These are phyloP conservation scores for Globisporangium cederbergense DNA, from an alignment of 352 stramenopile genomes.

Conservation along the genomic window DNA sequence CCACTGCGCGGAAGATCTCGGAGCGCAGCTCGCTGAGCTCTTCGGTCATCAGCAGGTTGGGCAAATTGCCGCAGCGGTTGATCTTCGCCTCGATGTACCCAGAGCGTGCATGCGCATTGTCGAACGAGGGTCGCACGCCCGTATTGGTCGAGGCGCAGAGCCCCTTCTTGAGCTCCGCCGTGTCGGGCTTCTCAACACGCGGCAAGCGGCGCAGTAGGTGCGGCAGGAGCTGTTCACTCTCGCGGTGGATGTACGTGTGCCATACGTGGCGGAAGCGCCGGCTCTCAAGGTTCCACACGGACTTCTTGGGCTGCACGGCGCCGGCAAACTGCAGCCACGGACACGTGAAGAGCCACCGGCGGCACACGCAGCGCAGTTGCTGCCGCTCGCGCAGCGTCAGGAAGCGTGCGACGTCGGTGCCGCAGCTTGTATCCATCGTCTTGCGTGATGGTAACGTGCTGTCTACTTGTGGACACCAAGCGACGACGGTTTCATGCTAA, in stretches of 20 bases:
- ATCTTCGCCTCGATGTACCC: slow-evolving; percentile 70
- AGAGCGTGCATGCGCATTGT: slow-evolving; percentile 47
- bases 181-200: slow-evolving; percentile 29
- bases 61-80: slow-evolving; percentile 67
- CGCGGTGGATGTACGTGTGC: slow-evolving; percentile 45
- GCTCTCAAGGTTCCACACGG: slow-evolving; percentile 45
- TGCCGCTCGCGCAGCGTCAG: slow-evolving; percentile 38
- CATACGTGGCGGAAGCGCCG: slow-evolving; percentile 53
- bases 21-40: slow-evolving; percentile 50
- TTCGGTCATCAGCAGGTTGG: slow-evolving; percentile 48
- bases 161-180: slow-evolving; percentile 49
- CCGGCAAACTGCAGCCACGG: slow-evolving; percentile 37
- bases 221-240: slow-evolving; percentile 37
- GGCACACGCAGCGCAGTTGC: slow-evolving; percentile 42
- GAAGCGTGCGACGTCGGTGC: slow-evolving; percentile 32
- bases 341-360: slow-evolving; percentile 57
- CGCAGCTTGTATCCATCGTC: slow-evolving; percentile 33
- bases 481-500: background rate
- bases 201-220: slow-evolving; percentile 33
- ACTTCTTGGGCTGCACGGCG: slow-evolving; percentile 37
- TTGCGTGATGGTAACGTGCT: background rate
- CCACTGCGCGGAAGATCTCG: slow-evolving; percentile 33
- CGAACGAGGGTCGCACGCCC: slow-evolving; percentile 58
- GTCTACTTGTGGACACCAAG: background rate
- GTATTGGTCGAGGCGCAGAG: slow-evolving; percentile 66